Evolutionary conservation across 129 eudicot species (phyloP).

Genomic region (Chrysanthemum makinoi): DNA sequence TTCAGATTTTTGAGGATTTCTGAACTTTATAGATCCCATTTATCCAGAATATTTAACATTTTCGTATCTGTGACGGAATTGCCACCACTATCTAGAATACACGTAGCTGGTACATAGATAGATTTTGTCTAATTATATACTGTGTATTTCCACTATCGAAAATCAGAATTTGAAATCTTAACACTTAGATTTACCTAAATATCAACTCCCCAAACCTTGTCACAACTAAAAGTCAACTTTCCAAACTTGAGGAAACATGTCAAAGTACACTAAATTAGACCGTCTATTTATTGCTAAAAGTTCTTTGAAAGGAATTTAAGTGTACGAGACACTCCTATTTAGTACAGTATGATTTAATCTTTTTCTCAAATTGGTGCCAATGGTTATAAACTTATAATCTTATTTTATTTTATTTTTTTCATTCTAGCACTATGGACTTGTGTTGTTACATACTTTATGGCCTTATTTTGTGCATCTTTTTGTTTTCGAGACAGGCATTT

Average conservation of each 20-base stretch:
- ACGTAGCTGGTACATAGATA: neutral
- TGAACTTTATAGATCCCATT: neutral
- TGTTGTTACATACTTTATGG: neutral
- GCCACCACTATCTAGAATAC: too few relatives aligned
- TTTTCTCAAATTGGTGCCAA: neutral
- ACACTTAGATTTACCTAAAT: neutral
- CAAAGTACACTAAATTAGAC: neutral
- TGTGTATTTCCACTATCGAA: neutral
- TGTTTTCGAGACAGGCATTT: conserved; percentile 44
- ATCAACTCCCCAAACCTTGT: neutral
- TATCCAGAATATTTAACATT: too few relatives aligned
- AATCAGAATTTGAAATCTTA: neutral
- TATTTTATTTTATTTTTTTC: neutral
- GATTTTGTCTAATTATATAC: neutral
- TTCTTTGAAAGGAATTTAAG: too few relatives aligned
- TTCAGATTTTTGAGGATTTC: neutral
- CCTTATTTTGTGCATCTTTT: conserved; percentile 12
- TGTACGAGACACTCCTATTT: neutral
- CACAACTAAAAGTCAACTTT: neutral
- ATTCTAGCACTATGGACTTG: neutral
- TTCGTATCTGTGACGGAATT: too few relatives aligned
- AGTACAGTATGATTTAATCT: neutral
- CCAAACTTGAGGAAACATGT: neutral
- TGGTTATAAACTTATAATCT: neutral
- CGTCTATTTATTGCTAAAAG: too few relatives aligned